Conservation (phyloP, 2,329 filamentous ascomycete genomes). For the Hymenotorrendiella dingleyae region DNA sequence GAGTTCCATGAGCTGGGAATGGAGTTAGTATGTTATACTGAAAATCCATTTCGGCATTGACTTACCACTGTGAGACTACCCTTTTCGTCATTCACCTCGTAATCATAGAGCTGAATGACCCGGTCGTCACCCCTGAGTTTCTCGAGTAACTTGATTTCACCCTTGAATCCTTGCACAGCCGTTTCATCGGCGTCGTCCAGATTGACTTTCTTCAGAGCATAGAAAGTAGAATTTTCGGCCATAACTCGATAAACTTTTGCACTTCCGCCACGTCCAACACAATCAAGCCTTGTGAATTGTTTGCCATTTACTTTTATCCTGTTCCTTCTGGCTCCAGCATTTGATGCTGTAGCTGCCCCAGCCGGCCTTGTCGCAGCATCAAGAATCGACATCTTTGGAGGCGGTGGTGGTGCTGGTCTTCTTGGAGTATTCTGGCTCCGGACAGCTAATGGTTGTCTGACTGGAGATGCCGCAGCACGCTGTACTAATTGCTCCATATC, state of each 20-base stretch:
- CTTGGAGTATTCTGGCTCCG: slow-evolving; percentile 66
- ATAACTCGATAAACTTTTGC: slow-evolving; percentile 94
- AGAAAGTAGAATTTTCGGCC: slow-evolving; percentile 93
- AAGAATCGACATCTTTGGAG: slow-evolving; percentile 95
- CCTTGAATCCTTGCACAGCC: slow-evolving; percentile 81
- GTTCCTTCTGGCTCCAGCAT: slow-evolving; percentile 65
- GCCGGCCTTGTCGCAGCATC: slow-evolving; percentile 82
- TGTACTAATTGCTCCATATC: slow-evolving; percentile 33
- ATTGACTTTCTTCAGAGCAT: slow-evolving; percentile 88
- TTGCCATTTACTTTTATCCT: slow-evolving; percentile 87
- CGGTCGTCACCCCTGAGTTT: slow-evolving; percentile 80
- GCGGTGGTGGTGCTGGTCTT: slow-evolving; percentile 70
- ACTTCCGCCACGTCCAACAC: slow-evolving; percentile 85
- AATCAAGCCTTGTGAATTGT: slow-evolving; percentile 82
- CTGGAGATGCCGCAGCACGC: slow-evolving; percentile 41
- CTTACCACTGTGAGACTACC: slow-evolving; percentile 78
- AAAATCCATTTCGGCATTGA: slow-evolving; percentile 20
- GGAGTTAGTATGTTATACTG: slow-evolving; percentile 18
- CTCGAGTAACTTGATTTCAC: slow-evolving; percentile 86
- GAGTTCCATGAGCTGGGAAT: slow-evolving; percentile 80
- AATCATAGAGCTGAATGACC: slow-evolving; percentile 86
- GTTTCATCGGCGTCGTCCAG: slow-evolving; percentile 82
- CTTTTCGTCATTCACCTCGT: slow-evolving; percentile 89
- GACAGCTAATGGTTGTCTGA: slow-evolving; percentile 48
- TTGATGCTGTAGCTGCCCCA: slow-evolving; percentile 70